phyloP scores from a whole-genome alignment of 495 filamentous ascomycete species.

The Aspergillus leporis region DNA sequence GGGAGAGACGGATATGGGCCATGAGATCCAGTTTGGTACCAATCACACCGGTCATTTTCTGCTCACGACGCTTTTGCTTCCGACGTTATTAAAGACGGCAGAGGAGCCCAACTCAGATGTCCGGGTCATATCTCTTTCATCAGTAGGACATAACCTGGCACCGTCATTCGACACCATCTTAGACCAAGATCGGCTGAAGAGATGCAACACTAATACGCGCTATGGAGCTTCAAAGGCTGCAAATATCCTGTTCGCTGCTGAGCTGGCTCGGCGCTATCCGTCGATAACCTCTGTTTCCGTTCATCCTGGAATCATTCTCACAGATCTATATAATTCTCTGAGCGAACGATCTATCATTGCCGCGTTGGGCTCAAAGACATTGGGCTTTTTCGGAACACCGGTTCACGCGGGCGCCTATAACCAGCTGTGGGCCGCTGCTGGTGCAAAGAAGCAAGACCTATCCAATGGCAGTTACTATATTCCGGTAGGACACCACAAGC shows the following conservation, averaged over 20 bases:
- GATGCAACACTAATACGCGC: slow-evolving; percentile 43
- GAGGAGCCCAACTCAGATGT: slow-evolving; percentile 41
- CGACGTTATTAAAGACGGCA: slow-evolving; percentile 30
- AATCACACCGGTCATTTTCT: slow-evolving; percentile 63
- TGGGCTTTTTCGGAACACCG: slow-evolving; percentile 21
- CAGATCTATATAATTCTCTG: slow-evolving; percentile 28
- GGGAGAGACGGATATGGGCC: slow-evolving; percentile 38
- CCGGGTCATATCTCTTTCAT: slow-evolving; percentile 43
- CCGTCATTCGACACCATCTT: slow-evolving; percentile 31
- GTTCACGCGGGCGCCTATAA: slow-evolving; percentile 36
- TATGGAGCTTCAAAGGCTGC: slow-evolving; percentile 62
- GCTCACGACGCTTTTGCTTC: slow-evolving; percentile 50
- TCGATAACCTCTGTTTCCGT: slow-evolving; percentile 44
- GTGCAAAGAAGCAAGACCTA: slow-evolving; percentile 26
- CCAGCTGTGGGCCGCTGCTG: slow-evolving; percentile 42
- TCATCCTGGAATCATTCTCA: slow-evolving; percentile 48
- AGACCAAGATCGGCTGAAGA: slow-evolving; percentile 31
- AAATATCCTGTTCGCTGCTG: slow-evolving; percentile 57
- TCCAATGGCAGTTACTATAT: slow-evolving; percentile 38
- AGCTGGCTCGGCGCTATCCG: slow-evolving; percentile 46
- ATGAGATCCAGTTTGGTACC: slow-evolving; percentile 59
- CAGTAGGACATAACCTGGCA: slow-evolving; percentile 34
- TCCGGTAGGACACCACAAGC: slow-evolving; percentile 33
- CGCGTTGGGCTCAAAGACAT: slow-evolving; percentile 12
- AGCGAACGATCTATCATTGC: slow-evolving; percentile 11